Evolutionary conservation across 2,329 filamentous ascomycete genomes (phyloP).

Genomic region (Colletotrichum liriopes): DNA sequence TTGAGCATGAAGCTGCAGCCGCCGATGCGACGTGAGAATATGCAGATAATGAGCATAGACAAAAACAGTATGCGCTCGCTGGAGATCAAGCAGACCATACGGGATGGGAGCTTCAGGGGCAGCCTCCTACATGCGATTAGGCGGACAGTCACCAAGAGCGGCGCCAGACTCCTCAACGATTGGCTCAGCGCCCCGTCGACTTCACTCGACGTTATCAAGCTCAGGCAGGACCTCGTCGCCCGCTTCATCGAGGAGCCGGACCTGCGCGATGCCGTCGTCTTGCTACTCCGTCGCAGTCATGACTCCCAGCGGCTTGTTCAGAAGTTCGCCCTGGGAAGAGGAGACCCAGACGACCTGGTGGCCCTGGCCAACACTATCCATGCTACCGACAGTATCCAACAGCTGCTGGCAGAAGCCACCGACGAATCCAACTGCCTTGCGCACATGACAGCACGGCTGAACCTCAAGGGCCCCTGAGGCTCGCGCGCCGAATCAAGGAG

Average conservation of each 20-base stretch:
- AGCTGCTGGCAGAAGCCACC: conserved; percentile 56
- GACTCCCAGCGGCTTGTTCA: conserved; percentile 93
- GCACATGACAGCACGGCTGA: conserved; percentile 70
- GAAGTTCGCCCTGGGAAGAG: conserved; percentile 92
- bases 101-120: conserved; percentile 84
- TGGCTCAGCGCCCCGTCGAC: conserved; percentile 94
- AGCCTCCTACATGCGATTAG: conserved; percentile 93
- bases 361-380: conserved; percentile 86
- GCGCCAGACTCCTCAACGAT: conserved; percentile 85
- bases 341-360: conserved; percentile 92
- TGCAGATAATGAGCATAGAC: conserved; percentile 91
- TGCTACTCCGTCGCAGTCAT: conserved; percentile 81
- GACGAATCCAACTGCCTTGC: conserved; percentile 55
- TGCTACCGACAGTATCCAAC: conserved; percentile 78
- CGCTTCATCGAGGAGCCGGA: conserved; percentile 77
- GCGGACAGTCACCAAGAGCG: conserved; percentile 91
- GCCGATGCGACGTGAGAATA: conserved; percentile 80
- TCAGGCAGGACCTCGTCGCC: conserved; percentile 85
- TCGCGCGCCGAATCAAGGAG: conserved; percentile 80
- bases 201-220: conserved; percentile 83
- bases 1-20: conserved; percentile 86
- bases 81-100: conserved; percentile 89
- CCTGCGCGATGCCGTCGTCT: conserved; percentile 78
- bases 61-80: conserved; percentile 91
- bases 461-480: conserved; percentile 74